A percentile compares a stretch with the other conserved stretches of the same genome.
Evolutionary conservation across 345 rosid species (phyloP).

Genomic region (Garcia nutans): DNA sequence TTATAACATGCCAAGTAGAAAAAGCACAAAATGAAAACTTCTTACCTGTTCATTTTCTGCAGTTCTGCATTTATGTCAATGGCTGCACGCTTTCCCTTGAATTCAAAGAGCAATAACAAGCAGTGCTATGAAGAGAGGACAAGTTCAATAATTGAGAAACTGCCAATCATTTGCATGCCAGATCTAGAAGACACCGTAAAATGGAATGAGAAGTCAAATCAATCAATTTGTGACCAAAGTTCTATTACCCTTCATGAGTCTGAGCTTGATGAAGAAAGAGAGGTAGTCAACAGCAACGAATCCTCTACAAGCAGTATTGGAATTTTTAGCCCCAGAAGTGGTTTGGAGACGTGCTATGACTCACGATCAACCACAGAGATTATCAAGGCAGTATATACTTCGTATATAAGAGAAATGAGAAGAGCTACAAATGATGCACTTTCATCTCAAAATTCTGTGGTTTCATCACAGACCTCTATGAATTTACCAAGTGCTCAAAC

Average conservation of each 20-base stretch:
- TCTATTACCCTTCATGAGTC: conserved; percentile 39
- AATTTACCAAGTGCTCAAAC: conserved; percentile 40
- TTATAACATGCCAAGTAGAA: conserved; percentile 8
- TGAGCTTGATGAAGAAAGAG: conserved; percentile 49
- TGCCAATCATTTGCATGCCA: conserved; percentile 39
- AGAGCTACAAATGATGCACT: conserved; percentile 23
- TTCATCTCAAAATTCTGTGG: conserved; percentile 58
- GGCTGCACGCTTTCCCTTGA: conserved; percentile 32
- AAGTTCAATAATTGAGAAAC: conserved; percentile 38
- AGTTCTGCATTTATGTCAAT: conserved; percentile 38
- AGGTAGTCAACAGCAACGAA: conserved; percentile 44
- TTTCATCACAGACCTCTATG: conserved; percentile 49
- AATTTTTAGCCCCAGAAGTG: conserved; percentile 33
- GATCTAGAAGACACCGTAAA: conserved; percentile 52
- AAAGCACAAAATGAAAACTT: conserved; percentile 10
- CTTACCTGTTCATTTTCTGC: conserved; percentile 22
- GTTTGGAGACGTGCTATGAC: conserved; percentile 26
- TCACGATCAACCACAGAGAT: conserved; percentile 37
- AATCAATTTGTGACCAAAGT: conserved; percentile 40
- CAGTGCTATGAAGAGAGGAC: conserved; percentile 37
- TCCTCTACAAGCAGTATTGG: conserved; percentile 42
- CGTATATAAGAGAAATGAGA: conserved; percentile 19
- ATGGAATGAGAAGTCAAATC: conserved; percentile 39
- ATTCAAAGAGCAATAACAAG: conserved; percentile 26
- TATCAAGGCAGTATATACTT: conserved; percentile 12